A percentile compares a stretch with the other conserved stretches of the same genome.
phyloP scores from a whole-genome alignment of 2,329 filamentous ascomycete species.

The Diplodia sapinea region DNA sequence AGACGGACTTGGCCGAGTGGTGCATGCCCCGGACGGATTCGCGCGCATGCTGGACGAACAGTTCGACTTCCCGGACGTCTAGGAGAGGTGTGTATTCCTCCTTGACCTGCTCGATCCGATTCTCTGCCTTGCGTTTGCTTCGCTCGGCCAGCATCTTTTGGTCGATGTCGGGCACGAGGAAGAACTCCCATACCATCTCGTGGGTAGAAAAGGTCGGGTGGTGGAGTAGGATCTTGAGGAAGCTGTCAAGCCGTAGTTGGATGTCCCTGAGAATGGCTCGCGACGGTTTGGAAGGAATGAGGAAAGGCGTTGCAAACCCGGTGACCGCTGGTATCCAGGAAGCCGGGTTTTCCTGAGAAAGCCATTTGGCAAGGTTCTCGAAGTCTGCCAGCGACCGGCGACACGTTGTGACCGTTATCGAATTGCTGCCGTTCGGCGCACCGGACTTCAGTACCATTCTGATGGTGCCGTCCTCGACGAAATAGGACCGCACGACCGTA shows the following conservation, averaged over 20 bases:
- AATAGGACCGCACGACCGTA: slow-evolving; percentile 91
- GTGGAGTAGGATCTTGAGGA: slow-evolving; percentile 81
- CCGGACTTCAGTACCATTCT: slow-evolving; percentile 94
- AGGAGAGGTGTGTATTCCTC: slow-evolving; percentile 85
- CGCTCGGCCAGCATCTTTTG: slow-evolving; percentile 87
- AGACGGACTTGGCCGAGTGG: slow-evolving; percentile 79
- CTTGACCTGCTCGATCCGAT: slow-evolving; percentile 78
- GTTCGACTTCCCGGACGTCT: slow-evolving; percentile 85
- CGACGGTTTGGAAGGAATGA: slow-evolving; percentile 91
- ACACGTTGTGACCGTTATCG: slow-evolving; percentile 93
- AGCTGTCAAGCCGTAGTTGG: slow-evolving; percentile 84
- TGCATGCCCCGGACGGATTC: slow-evolving; percentile 88
- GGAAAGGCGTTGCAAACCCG: slow-evolving; percentile 83
- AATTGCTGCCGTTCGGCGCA: slow-evolving; percentile 78
- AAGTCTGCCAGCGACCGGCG: slow-evolving; percentile 87
- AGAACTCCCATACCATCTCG: slow-evolving; percentile 99
- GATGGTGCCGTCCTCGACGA: slow-evolving; percentile 94
- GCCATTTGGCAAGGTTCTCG: slow-evolving; percentile 82
- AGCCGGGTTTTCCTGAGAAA: slow-evolving; percentile 88
- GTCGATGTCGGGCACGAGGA: slow-evolving; percentile 92
- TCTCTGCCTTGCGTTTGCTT: slow-evolving; percentile 83
- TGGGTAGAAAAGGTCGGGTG: slow-evolving; percentile 95
- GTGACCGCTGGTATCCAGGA: slow-evolving; percentile 88
- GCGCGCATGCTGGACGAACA: slow-evolving; percentile 88
- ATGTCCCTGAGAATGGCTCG: slow-evolving; percentile 84